These are phyloP conservation scores for Emergomyces pasteurianus DNA, from an alignment of 2,329 filamentous ascomycete genomes.

Conservation along the genomic window DNA sequence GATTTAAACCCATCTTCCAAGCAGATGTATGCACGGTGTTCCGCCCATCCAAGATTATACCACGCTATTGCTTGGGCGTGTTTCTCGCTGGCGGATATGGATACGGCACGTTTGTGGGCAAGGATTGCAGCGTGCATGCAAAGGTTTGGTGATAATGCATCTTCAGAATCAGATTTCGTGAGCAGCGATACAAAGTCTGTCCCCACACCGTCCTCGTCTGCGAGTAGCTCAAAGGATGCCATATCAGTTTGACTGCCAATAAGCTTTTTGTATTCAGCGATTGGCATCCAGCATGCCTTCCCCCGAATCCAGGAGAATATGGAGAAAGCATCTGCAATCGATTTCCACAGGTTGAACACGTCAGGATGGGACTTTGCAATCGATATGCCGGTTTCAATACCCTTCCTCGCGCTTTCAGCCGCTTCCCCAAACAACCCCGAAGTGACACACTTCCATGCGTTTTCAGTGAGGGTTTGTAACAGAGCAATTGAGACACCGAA, in stretches of 20 bases:
- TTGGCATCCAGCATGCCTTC: conserved; percentile 51
- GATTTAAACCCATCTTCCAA: conserved; percentile 44
- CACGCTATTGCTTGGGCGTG: conserved; percentile 92
- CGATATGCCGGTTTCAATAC: conserved; percentile 53
- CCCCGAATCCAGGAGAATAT: conserved; percentile 70
- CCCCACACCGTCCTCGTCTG: conserved; percentile 56
- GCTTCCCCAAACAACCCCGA: conserved; percentile 81
- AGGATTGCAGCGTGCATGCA: conserved; percentile 64
- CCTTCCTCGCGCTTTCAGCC: conserved; percentile 54
- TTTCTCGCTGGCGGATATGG: conserved; percentile 57
- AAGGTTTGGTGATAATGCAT: conserved; percentile 32
- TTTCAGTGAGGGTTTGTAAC: conserved; percentile 78
- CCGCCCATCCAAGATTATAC: conserved; percentile 94
- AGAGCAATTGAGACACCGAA: conserved; percentile 80
- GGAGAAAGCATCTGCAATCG: conserved; percentile 75
- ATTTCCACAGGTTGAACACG: conserved; percentile 93
- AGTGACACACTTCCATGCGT: conserved; percentile 62
- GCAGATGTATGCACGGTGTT: conserved; percentile 66
- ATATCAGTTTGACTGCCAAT: conserved; percentile 40
- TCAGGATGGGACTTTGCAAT: conserved; percentile 51
- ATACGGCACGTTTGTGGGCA: conserved; percentile 75
- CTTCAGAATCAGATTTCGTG: conserved; percentile 19
- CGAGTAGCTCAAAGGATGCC: conserved; percentile 49
- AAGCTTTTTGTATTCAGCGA: conserved; percentile 43
- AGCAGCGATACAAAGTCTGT: conserved; percentile 26